Evolutionary conservation across 768 basidiomycete genomes (phyloP).

Genomic region (Jaapia argillacea): DNA sequence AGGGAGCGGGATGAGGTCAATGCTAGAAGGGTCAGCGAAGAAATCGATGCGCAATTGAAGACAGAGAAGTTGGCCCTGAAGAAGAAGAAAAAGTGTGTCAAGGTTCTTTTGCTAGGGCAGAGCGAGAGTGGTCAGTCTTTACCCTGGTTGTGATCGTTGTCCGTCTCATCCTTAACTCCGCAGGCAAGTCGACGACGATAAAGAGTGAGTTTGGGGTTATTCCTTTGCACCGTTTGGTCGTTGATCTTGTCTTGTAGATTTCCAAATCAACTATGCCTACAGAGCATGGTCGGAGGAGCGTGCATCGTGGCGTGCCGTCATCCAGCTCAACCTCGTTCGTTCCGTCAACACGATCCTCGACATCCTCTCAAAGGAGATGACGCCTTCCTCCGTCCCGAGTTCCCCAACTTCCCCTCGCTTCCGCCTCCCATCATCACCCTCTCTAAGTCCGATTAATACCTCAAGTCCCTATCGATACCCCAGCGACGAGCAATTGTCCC

Average conservation of each 20-base stretch:
- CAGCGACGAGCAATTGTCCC: no score
- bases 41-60: slow-evolving; percentile 67
- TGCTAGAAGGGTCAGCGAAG: slow-evolving; percentile 55
- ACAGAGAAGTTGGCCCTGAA: slow-evolving; percentile 46
- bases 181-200: slow-evolving; percentile 65
- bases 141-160: background rate
- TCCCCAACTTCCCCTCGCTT: background rate
- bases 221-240: background rate
- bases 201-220: slow-evolving; percentile 44
- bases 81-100: slow-evolving; percentile 61
- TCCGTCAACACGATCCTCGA: slow-evolving; percentile 59
- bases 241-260: slow-evolving; percentile 31
- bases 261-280: slow-evolving; percentile 65
- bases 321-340: slow-evolving; percentile 72
- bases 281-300: slow-evolving; percentile 64
- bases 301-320: slow-evolving; percentile 62
- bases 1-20: slow-evolving; percentile 55
- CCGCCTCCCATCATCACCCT: slow-evolving; percentile 1
- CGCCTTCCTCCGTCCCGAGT: slow-evolving; percentile 2
- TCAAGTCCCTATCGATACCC: no score
- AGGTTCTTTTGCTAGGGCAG: slow-evolving; percentile 66
- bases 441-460: no score
- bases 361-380: slow-evolving; percentile 45
- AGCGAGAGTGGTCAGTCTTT: slow-evolving; percentile 49
- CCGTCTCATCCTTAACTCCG: slow-evolving; percentile 9